These are phyloP conservation scores for Suhomyces kunorum DNA, from an alignment of 1,139 yeast genomes.

Conservation along the genomic window DNA sequence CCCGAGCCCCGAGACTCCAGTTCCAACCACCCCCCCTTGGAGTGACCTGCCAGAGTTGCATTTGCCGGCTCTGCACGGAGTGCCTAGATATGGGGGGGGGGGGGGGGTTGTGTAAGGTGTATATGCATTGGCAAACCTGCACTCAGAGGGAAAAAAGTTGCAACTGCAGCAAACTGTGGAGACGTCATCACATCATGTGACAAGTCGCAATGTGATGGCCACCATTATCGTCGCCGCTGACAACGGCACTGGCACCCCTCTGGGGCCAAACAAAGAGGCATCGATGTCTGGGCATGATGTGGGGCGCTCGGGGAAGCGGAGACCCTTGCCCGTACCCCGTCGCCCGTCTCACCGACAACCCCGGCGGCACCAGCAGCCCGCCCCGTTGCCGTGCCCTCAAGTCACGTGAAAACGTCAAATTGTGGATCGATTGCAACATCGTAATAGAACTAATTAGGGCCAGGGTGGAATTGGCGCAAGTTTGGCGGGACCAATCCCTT, in stretches of 20 bases:
- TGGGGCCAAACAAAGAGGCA: too few species aligned
- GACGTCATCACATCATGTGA: slow-evolving; percentile 12
- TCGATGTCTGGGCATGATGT: too few species aligned
- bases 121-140: background rate
- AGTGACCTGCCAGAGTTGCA: too few species aligned
- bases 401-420: slow-evolving; percentile 17
- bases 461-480: slow-evolving; percentile 5
- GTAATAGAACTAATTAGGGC: background rate
- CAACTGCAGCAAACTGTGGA: slow-evolving; percentile 1
- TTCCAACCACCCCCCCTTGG: too few species aligned
- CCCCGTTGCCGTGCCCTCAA: background rate
- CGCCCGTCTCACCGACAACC: too few species aligned
- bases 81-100: too few species aligned
- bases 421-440: slow-evolving; percentile 18
- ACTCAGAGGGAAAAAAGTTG: background rate
- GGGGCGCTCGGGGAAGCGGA: too few species aligned
- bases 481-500: too few species aligned
- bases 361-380: background rate
- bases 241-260: too few species aligned
- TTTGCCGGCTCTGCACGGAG: too few species aligned
- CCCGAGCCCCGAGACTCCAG: too few species aligned
- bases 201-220: slow-evolving; percentile 6
- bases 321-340: too few species aligned
- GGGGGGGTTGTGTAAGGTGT: background rate
- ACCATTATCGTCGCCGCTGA: background rate